Conservation (phyloP, 495 filamentous ascomycete species). For the Ramalina intermedia region DNA sequence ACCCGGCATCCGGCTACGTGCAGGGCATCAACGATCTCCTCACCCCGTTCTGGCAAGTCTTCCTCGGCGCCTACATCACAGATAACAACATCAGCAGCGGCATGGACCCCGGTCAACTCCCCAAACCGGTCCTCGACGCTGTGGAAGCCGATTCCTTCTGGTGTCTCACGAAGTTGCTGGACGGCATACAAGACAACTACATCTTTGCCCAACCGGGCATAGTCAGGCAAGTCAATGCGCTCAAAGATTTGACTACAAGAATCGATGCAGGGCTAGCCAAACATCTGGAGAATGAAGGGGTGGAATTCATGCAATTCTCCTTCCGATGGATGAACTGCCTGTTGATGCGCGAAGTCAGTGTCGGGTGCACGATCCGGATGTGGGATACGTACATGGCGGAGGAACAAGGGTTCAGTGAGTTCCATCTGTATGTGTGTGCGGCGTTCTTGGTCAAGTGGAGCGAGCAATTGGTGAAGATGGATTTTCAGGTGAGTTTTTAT, state of each 20-base stretch:
- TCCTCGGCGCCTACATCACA: conserved; percentile 84
- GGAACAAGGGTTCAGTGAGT: conserved; percentile 94
- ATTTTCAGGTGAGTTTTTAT: conserved; percentile 48
- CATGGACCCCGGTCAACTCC: conserved; percentile 92
- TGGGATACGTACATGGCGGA: conserved; percentile 99
- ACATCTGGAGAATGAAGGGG: conserved; percentile 75
- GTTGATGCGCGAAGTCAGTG: conserved; percentile 91
- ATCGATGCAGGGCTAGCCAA: conserved; percentile 77
- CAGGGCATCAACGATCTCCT: conserved; percentile 98
- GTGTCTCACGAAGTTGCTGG: conserved; percentile 91
- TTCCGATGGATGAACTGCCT: conserved; percentile 99
- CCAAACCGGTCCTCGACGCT: conserved; percentile 80
- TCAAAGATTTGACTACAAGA: conserved; percentile 75
- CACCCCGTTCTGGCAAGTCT: conserved; percentile 95
- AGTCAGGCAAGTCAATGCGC: conserved; percentile 75
- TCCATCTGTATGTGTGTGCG: conserved; percentile 95
- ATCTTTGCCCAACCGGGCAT: conserved; percentile 96
- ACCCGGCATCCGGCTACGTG: conserved; percentile 94
- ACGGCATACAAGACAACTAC: conserved; percentile 98
- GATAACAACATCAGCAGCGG: conserved; percentile 82
- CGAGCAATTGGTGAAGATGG: conserved; percentile 87
- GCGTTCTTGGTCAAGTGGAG: conserved; percentile 99
- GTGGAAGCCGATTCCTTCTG: conserved; percentile 97
- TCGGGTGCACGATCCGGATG: conserved; percentile 93
- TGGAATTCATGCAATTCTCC: conserved; percentile 98